Base-by-base conservation (phyloP, 306 rosid species). In the Pyrus pyrifolia region DNA sequence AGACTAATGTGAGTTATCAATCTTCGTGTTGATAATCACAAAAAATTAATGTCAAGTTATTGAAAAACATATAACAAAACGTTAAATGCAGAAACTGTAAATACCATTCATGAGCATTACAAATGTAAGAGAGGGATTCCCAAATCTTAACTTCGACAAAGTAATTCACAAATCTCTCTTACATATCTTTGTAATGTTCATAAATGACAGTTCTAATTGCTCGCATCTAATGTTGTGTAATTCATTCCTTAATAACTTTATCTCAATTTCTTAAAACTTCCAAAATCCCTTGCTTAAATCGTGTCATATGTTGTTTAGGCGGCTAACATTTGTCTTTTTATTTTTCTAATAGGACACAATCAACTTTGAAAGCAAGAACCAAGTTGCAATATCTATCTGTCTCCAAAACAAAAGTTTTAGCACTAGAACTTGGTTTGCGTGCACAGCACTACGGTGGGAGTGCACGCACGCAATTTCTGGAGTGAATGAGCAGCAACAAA, bases 371-470 rank as follows among this genome's bases (percentile, higher is more conserved):
- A 82, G 79, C 72, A 18, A 46, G 11, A 3, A 5, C 63, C 17
- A 6, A 49, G 65, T 49, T 61, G 70, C 71, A 53, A 44, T 21
- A 11, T 71, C 35, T 78, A 31, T 45, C 55, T 68, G 38, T 14
- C 25, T 52, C 22, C 42, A 1, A 12, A 30, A 35, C 49, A 23
- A 68, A 38, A 53, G 40, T 63, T 73, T 30, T 68, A 45, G 55
- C 27, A 63, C 64, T 14, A 59, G 35, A 62, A 62, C 25, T 72
- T 22, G 64, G 69, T 33, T 84, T 82, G 70, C 82, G 83, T 79
- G 80, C 79, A 85, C 83, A 82, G 80, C 72, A 63, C 73, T 76
- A 51, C 46, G 18, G 76, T 49, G 84, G 82, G 76, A 82, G 85
- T 82, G 83, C 81, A 80, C 49, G 86, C 87, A 71, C 87, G 64